Conservation (phyloP, 1,139 yeast genomes). For the Lodderomyces pseudojiufengensis region DNA sequence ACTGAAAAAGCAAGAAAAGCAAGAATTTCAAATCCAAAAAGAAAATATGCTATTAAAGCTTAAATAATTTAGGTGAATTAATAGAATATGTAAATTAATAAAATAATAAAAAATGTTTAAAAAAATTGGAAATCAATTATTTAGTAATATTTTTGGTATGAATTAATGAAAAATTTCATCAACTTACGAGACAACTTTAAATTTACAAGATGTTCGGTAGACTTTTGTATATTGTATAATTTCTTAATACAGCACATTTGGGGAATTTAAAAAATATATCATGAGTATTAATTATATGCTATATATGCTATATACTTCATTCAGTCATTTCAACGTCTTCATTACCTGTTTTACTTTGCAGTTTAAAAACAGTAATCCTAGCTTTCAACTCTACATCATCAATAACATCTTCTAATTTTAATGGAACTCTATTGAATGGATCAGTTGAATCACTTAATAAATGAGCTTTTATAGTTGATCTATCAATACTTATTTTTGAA, state of each 20-base stretch:
- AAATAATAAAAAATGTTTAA: neutral
- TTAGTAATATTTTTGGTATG: no score
- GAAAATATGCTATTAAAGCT: conserved; percentile 98
- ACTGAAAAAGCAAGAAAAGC: conserved; percentile 91
- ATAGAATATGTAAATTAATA: conserved; percentile 1
- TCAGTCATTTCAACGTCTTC: conserved; percentile 21
- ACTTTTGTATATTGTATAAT: no score
- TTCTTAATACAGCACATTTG: no score
- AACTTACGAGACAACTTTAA: neutral
- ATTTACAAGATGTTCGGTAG: no score
- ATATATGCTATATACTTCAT: conserved; percentile 4
- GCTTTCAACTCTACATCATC: conserved; percentile 68
- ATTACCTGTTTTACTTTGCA: conserved; percentile 20
- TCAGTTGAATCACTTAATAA: conserved; percentile 91
- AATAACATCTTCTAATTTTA: conserved; percentile 80
- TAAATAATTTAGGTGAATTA: conserved; percentile 34
- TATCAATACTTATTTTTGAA: conserved; percentile 78
- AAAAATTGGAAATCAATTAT: neutral
- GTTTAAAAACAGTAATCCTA: conserved; percentile 59
- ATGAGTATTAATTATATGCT: no score
- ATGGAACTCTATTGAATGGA: conserved; percentile 92
- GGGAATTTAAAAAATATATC: no score
- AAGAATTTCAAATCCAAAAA: conserved; percentile 95
- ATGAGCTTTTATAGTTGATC: conserved; percentile 91
- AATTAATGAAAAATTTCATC: conserved; percentile 1